phyloP scores from a whole-genome alignment of 2,329 filamentous ascomycete species.

The Phialophora tarda region DNA sequence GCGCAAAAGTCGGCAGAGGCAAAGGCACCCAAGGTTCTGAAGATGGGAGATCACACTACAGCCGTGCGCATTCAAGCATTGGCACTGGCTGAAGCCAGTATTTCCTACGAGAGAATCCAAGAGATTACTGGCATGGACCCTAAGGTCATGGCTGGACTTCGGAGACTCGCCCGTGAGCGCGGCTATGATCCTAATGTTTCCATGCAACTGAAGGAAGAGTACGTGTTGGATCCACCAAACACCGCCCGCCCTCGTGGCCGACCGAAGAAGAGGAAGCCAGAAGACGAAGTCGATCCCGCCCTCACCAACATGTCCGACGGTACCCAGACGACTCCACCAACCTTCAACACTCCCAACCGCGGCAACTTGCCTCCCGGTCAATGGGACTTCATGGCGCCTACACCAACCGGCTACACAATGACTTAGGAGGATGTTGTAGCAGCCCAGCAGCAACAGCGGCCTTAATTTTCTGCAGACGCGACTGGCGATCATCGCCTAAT shows the following conservation, averaged over 20 bases:
- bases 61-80: slow-evolving; percentile 40
- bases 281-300: slow-evolving; percentile 44
- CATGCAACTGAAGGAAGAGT: slow-evolving; percentile 41
- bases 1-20: slow-evolving; percentile 33
- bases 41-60: slow-evolving; percentile 39
- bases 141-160: slow-evolving; percentile 38
- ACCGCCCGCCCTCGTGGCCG: slow-evolving; percentile 37
- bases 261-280: slow-evolving; percentile 39
- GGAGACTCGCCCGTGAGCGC: slow-evolving; percentile 39
- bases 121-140: slow-evolving; percentile 41
- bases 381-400: slow-evolving; percentile 40
- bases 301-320: slow-evolving; percentile 29
- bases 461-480: not conserved
- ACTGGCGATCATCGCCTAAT: not conserved
- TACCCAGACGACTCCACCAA: slow-evolving; percentile 13
- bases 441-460: not conserved
- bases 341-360: slow-evolving; percentile 27
- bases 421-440: slow-evolving; percentile 25
- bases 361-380: slow-evolving; percentile 39
- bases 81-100: slow-evolving; percentile 39
- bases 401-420: slow-evolving; percentile 35
- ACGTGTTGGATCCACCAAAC: slow-evolving; percentile 40
- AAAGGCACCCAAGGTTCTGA: slow-evolving; percentile 39
- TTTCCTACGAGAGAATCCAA: slow-evolving; percentile 39
- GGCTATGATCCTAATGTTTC: slow-evolving; percentile 40